These are phyloP conservation scores for Phytophthora palmivora DNA, from an alignment of 352 stramenopile genomes.

Conservation along the genomic window DNA sequence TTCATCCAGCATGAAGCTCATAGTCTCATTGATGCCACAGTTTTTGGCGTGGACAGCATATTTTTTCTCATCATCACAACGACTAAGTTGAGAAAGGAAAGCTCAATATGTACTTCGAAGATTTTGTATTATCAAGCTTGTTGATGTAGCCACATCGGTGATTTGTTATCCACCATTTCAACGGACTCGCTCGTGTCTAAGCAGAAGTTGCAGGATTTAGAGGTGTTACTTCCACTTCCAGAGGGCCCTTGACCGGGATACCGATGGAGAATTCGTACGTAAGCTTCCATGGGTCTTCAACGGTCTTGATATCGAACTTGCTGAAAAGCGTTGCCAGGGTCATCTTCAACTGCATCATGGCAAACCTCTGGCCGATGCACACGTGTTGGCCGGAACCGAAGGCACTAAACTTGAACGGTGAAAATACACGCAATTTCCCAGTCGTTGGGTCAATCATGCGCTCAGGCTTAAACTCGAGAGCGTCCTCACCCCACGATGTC, in stretches of 20 bases:
- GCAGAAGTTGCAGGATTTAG: not conserved
- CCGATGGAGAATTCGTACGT: slow-evolving; percentile 59
- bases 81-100: too few relatives aligned
- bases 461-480: slow-evolving; percentile 60
- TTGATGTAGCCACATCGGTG: too few relatives aligned
- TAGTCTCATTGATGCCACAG: too few relatives aligned
- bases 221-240: slow-evolving; percentile 30
- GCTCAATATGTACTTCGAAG: too few relatives aligned
- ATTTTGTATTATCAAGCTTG: too few relatives aligned
- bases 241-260: slow-evolving; percentile 42
- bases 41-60: too few relatives aligned
- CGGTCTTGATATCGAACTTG: slow-evolving; percentile 39
- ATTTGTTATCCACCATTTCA: too few relatives aligned
- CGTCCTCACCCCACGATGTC: slow-evolving; percentile 59
- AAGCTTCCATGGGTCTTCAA: slow-evolving; percentile 44
- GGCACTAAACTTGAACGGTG: slow-evolving; percentile 28
- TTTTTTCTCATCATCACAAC: too few relatives aligned
- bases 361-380: slow-evolving; percentile 60
- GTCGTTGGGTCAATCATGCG: slow-evolving; percentile 55
- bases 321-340: slow-evolving; percentile 53
- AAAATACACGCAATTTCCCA: slow-evolving; percentile 33
- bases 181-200: not conserved
- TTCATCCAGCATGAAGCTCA: too few relatives aligned
- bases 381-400: slow-evolving; percentile 64
- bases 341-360: slow-evolving; percentile 68